Evolutionary conservation across 495 filamentous ascomycete genomes (phyloP).

Genomic region (Daldinia vernicosa): DNA sequence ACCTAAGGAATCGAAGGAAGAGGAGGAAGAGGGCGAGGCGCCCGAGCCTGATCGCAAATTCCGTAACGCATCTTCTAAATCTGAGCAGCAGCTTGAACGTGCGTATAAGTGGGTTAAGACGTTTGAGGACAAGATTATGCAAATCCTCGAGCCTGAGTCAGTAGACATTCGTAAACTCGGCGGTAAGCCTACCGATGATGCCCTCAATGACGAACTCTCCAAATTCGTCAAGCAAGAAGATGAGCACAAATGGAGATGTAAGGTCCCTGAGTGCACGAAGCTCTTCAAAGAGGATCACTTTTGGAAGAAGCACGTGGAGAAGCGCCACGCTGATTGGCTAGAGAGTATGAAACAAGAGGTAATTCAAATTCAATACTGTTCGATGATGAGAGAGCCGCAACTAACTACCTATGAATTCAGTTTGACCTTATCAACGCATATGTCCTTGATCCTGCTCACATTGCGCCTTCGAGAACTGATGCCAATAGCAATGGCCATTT

Average conservation of each 20-base stretch:
- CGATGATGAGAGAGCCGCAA: neutral
- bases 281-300: conserved; percentile 96
- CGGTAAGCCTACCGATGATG: conserved; percentile 85
- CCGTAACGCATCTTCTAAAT: conserved; percentile 72
- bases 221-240: conserved; percentile 97
- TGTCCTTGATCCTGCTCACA: conserved; percentile 90
- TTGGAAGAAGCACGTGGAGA: conserved; percentile 98
- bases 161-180: conserved; percentile 89
- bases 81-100: conserved; percentile 88
- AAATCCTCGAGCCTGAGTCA: conserved; percentile 88
- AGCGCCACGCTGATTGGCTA: conserved; percentile 90
- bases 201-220: conserved; percentile 81
- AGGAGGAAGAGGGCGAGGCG: conserved; percentile 70
- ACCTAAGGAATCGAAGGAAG: conserved; percentile 70
- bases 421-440: conserved; percentile 90
- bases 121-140: conserved; percentile 94
- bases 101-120: conserved; percentile 99
- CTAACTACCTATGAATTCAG: conserved; percentile 56
- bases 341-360: conserved; percentile 84
- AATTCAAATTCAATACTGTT: conserved; percentile 57
- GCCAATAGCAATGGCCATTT: conserved; percentile 98
- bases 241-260: conserved; percentile 94
- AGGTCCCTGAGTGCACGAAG: conserved; percentile 93
- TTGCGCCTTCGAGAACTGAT: conserved; percentile 90
- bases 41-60: conserved; percentile 70